Evolutionary conservation across 345 rosid species (phyloP), one percentile per base, ranked within the genome.

Genomic region (Jatropha curcas): DNA sequence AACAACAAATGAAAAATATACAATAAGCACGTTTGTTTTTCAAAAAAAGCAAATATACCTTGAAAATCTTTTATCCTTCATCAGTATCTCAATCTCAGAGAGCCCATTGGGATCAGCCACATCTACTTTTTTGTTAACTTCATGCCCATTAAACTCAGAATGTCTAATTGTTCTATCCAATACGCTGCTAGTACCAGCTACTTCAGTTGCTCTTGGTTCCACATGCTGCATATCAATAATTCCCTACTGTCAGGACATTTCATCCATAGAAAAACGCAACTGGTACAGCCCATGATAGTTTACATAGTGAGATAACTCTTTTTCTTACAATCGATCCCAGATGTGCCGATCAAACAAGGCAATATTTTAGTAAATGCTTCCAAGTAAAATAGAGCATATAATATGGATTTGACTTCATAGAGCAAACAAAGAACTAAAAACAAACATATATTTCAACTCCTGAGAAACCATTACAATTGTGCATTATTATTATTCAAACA

Each of bases 61-160:
- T 51, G 98, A 90, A 79, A 87, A 84, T 22, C 65, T 78, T 80
- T 83, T 86, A 34, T 86, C 88, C 76, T 79, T 82, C 77, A 94
- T 65, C 72, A 91, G 81, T 82, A 79, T 89, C 83, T 90, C 97
- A 76, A 93, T 89, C 75, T 88, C 92, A 72, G 86, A 82, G 76
- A 91, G 64, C 50, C 72, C 80, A 65, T 66, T 66, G 31, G 57
- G 82, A 66, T 81, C 79, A 67, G 72, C 65, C 22, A 53, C 37
- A 14, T 56, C 65, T 66, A 58, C 79, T 65, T 53, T 70, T 58
- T 73, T 56, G 60, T 72, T 80, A 59, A 74, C 76, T 72, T 62
- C 70, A 30, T 72, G 67, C 77, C 81, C 80, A 70, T 76, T 78
- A 67, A 66, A 60, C 9, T 55, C 85, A 68, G 73, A 74, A 60